Conservation (phyloP, 208 protist species). For the Borovskyia barvae region DNA sequence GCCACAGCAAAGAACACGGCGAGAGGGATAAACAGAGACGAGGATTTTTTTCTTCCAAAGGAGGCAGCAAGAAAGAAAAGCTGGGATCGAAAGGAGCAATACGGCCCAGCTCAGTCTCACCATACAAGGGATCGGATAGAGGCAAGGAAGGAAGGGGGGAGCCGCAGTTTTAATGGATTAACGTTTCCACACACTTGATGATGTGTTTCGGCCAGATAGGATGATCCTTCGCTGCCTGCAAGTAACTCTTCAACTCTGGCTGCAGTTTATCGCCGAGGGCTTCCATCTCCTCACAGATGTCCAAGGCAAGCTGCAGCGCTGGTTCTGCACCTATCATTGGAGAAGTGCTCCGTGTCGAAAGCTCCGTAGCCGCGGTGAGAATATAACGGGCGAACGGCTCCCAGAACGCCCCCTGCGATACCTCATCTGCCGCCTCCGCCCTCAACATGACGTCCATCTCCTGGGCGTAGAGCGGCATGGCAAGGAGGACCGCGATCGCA, state of each 20-base stretch:
- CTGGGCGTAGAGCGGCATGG: conserved; percentile 45
- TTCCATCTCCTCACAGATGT: conserved; percentile 61
- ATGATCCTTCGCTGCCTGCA: conserved; percentile 8
- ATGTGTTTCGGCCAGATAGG: conserved; percentile 38
- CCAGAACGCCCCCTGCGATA: conserved; percentile 54
- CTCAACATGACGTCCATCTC: conserved; percentile 37
- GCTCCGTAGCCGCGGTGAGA: conserved; percentile 19
- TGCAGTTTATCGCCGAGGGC: conserved; percentile 27
- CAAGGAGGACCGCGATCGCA: conserved; percentile 49
- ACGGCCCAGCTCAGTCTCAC: no score
- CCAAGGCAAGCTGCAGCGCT: conserved; percentile 32
- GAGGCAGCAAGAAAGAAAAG: no score
- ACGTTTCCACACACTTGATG: conserved; percentile 41
- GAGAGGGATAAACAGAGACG: no score
- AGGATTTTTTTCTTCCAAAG: no score
- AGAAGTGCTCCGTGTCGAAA: not conserved
- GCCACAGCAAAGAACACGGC: no score
- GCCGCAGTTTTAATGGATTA: conserved; percentile 23
- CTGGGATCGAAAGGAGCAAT: no score
- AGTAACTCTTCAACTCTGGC: conserved; percentile 33
- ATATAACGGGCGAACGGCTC: conserved; percentile 45
- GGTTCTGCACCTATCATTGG: conserved; percentile 6
- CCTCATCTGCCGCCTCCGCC: conserved; percentile 17
- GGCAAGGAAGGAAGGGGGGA: no score
- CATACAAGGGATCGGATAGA: no score